Evolutionary conservation across 2,329 filamentous ascomycete species (phyloP), one percentile per base, ranked within the genome.

Genomic region (Penicillium digitatum): DNA sequence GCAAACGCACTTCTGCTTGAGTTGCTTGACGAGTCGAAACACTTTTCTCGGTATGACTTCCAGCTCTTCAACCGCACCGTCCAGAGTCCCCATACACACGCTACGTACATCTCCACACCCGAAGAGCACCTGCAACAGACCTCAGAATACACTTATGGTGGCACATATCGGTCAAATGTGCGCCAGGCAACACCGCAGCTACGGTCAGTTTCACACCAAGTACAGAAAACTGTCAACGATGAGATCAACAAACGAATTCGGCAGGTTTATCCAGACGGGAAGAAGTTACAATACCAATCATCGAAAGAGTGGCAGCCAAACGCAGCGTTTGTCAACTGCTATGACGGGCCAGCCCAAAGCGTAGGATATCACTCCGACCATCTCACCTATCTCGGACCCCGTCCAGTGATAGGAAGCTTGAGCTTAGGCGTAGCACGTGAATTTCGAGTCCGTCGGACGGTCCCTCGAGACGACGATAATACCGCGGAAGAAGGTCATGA

Each of bases 281-380:
- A 83, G 70, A 95, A 93, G 70, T 81, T 96, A 27, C 86, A 81
- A 62, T 86, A 89, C 63, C 92, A 96, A 67, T 88, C 87, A 0
- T 82, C 89, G 0, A 72, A 81, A 0, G 74, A 80, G 0, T 97
- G 93, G 92, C 77, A 78, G 9, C 89, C 93, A 10, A 97, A 97
- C 68, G 90, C 90, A 0, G 90, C 92, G 0, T 93, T 96, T 67
- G 92, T 95, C 16, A 99, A 99, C 71, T 95, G 90, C 76, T 99
- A 99, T 71, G 79, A 87, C 64, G 92, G 92, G 0, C 87, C 85
- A 0, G 79, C 85, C 11, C 85, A 97, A 74, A 90, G 81, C 57
- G 92, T 97, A 0, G 94, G 94, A 31, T 97, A 90, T 74, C 94
- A 99, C 73, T 86, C 88, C 34, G 94, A 99, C 69, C 89, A 96